Evolutionary conservation across 768 basidiomycete species (phyloP).

Genomic region (Tricholoma matsutake): DNA sequence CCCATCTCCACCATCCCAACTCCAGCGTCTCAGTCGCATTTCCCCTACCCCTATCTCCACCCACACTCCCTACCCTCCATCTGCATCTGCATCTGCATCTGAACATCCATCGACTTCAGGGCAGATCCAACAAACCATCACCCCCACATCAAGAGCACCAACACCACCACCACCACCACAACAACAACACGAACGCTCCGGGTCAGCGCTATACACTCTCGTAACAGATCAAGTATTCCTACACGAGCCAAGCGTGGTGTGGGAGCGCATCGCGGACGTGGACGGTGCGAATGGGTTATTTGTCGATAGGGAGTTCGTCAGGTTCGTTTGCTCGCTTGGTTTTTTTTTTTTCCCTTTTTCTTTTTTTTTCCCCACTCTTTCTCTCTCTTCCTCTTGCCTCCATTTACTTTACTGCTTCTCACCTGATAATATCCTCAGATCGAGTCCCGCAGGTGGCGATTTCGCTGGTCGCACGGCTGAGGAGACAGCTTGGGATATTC

Average conservation of each 20-base stretch:
- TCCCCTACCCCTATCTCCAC: background rate
- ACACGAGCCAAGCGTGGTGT: slow-evolving; percentile 75
- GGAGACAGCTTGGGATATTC: slow-evolving; percentile 49
- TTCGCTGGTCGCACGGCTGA: slow-evolving; percentile 73
- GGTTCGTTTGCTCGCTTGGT: background rate
- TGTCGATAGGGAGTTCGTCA: slow-evolving; percentile 67
- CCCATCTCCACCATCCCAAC: background rate
- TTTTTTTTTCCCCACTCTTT: background rate
- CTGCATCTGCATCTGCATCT: no score
- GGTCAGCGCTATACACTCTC: slow-evolving; percentile 67
- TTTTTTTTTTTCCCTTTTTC: background rate
- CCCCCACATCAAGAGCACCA: slow-evolving; percentile 2
- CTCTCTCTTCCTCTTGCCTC: slow-evolving; percentile 4
- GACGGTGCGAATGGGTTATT: slow-evolving; percentile 78
- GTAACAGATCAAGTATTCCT: slow-evolving; percentile 85
- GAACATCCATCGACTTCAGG: no score
- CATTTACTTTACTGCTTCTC: no score
- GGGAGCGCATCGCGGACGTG: slow-evolving; percentile 89
- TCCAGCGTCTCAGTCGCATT: background rate
- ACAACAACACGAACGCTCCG: background rate
- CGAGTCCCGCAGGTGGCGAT: slow-evolving; percentile 76
- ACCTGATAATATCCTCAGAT: slow-evolving; percentile 6
- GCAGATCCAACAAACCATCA: background rate
- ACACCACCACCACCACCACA: background rate
- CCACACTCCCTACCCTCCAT: no score